These are phyloP conservation scores for Perilla frutescens DNA, from an alignment of 257 asterid genomes.

Conservation along the genomic window DNA sequence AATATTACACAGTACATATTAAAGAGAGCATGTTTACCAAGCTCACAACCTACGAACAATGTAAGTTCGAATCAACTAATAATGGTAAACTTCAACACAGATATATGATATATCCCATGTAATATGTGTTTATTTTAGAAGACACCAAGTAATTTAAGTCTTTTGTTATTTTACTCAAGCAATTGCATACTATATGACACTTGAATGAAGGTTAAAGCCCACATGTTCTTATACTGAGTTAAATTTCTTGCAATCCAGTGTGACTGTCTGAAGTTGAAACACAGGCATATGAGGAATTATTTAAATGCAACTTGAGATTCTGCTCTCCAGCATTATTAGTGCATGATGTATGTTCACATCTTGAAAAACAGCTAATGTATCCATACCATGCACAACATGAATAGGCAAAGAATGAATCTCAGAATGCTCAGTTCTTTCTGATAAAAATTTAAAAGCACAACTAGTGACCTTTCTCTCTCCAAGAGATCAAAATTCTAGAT, in stretches of 20 bases:
- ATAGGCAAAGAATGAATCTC: background rate
- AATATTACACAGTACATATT: background rate
- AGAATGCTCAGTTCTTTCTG: background rate
- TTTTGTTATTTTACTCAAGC: background rate
- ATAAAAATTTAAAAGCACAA: background rate
- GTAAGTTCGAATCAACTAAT: background rate
- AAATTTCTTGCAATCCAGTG: slow-evolving; percentile 10
- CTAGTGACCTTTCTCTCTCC: background rate
- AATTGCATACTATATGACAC: background rate
- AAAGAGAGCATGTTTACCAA: background rate
- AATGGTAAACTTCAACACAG: background rate
- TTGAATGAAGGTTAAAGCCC: slow-evolving; percentile 4
- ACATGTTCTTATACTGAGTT: background rate
- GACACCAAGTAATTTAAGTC: background rate
- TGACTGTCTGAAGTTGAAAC: slow-evolving; percentile 25
- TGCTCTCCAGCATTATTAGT: background rate
- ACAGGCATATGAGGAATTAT: background rate
- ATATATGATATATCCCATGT: background rate
- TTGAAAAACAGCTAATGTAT: background rate
- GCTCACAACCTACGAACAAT: background rate
- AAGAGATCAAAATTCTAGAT: slow-evolving; percentile 8
- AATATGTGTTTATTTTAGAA: background rate
- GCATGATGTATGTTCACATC: background rate
- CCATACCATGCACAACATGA: background rate
- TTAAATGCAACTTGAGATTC: background rate